phyloP scores from a whole-genome alignment of 805 yeast genomes.

The Monosporozyma solicola region DNA sequence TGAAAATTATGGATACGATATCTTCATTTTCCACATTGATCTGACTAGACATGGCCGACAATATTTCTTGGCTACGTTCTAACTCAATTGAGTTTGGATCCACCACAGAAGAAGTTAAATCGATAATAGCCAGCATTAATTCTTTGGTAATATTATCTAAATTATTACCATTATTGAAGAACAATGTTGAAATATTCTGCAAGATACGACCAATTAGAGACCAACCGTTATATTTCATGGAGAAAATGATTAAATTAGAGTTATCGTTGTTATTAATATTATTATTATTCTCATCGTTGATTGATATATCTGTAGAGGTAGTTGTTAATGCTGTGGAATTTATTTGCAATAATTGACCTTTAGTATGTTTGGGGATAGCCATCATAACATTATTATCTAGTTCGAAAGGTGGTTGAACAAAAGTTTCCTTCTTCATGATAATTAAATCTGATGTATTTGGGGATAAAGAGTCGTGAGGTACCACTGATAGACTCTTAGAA shows the following conservation, averaged over 20 bases:
- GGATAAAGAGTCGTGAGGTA: background rate
- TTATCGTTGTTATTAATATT: background rate
- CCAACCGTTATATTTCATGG: slow-evolving; percentile 79
- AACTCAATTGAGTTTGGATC: slow-evolving; percentile 28
- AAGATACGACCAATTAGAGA: slow-evolving; percentile 69
- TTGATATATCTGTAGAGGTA: background rate
- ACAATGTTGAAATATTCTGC: slow-evolving; percentile 41
- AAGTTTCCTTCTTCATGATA: slow-evolving; percentile 38
- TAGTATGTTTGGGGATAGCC: slow-evolving; percentile 47
- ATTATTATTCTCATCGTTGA: slow-evolving; percentile 5
- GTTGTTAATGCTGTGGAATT: background rate
- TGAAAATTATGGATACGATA: slow-evolving; percentile 51
- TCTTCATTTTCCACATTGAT: slow-evolving; percentile 43
- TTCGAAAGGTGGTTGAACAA: slow-evolving; percentile 51
- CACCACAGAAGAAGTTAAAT: slow-evolving; percentile 42
- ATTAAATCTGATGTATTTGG: slow-evolving; percentile 34
- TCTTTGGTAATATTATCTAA: slow-evolving; percentile 28
- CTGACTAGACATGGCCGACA: slow-evolving; percentile 26
- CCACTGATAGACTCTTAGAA: background rate
- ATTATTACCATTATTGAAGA: slow-evolving; percentile 27
- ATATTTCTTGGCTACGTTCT: slow-evolving; percentile 34
- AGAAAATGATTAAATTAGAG: slow-evolving; percentile 40
- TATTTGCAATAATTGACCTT: slow-evolving; percentile 51
- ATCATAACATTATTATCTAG: slow-evolving; percentile 36
- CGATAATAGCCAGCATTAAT: slow-evolving; percentile 40